These are phyloP conservation scores for Yamadazyma paraphyllophila DNA, from an alignment of 805 yeast genomes.

Conservation along the genomic window DNA sequence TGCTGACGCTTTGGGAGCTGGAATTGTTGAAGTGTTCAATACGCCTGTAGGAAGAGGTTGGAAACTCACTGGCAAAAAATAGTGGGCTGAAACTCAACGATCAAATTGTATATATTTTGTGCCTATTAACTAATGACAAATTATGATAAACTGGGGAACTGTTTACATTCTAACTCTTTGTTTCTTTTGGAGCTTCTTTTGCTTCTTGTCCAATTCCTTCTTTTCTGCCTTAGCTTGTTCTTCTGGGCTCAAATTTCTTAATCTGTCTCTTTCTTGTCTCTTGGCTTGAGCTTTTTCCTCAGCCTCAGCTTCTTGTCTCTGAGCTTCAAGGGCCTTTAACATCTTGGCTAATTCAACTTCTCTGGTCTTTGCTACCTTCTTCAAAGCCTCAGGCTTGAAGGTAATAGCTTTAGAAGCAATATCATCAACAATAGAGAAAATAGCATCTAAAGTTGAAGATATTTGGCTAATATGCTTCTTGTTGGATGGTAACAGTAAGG, in stretches of 20 bases:
- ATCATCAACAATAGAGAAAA: constrained; percentile 59
- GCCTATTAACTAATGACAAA: neutral
- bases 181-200: constrained; percentile 66
- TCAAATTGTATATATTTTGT: neutral
- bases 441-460: constrained; percentile 49
- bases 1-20: constrained; percentile 52
- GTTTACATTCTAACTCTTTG: constrained; percentile 45
- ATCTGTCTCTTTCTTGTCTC: constrained; percentile 59
- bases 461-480: constrained; percentile 50
- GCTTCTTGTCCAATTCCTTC: constrained; percentile 78
- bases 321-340: constrained; percentile 62
- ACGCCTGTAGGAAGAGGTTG: constrained; percentile 59
- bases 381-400: constrained; percentile 72
- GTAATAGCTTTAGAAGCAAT: constrained; percentile 48
- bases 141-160: neutral
- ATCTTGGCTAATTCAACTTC: constrained; percentile 69
- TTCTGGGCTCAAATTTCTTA: constrained; percentile 61
- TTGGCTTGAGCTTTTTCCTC: constrained; percentile 69
- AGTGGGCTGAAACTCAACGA: constrained; percentile 6
- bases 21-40: constrained; percentile 49
- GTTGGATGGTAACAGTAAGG: constrained; percentile 51
- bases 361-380: constrained; percentile 77
- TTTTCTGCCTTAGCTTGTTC: constrained; percentile 77
- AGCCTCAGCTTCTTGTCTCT: constrained; percentile 64
- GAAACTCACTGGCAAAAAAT: constrained; percentile 51